phyloP scores from a whole-genome alignment of 495 filamentous ascomycete species.

The Penicillium chermesinum region DNA sequence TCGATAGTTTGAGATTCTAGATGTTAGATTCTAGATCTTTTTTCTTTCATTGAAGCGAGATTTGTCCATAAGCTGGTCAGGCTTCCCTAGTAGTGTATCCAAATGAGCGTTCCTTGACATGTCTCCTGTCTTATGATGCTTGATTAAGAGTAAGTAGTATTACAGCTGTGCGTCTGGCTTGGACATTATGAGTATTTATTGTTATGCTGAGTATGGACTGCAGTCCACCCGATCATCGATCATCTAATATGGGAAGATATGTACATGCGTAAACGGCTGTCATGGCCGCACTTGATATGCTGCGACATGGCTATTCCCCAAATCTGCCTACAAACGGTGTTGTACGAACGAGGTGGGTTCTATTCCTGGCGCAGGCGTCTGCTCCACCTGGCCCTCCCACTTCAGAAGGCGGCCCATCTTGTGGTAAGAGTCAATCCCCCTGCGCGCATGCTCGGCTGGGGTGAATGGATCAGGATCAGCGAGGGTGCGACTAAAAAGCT shows the following conservation, averaged over 20 bases:
- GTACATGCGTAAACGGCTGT: too few relatives aligned
- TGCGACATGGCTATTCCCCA: not conserved
- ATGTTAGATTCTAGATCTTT: not conserved
- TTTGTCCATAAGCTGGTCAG: too few relatives aligned
- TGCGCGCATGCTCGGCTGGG: conserved; percentile 57
- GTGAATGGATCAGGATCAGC: conserved; percentile 48
- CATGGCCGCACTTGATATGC: too few relatives aligned
- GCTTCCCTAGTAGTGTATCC: too few relatives aligned
- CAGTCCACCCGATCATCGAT: not conserved
- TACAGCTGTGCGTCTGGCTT: too few relatives aligned
- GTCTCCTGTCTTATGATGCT: conserved; percentile 59
- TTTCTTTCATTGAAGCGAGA: too few relatives aligned
- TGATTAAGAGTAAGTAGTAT: conserved; percentile 60
- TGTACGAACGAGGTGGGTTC: conserved; percentile 19
- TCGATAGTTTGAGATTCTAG: not conserved
- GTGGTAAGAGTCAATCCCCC: conserved; percentile 59
- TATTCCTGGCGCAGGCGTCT: not conserved
- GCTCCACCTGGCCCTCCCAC: conserved; percentile 18
- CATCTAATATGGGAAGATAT: not conserved
- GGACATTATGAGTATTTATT: too few relatives aligned
- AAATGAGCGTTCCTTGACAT: too few relatives aligned
- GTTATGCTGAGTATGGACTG: not conserved
- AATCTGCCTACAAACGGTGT: conserved; percentile 19
- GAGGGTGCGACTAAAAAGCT: conserved; percentile 69
- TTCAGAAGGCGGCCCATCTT: conserved; percentile 41